Percentiles rank a stretch among this genome's conserved stretches.
phyloP scores from a whole-genome alignment of 345 rosid species.

The Gossypium rotundifolium region DNA sequence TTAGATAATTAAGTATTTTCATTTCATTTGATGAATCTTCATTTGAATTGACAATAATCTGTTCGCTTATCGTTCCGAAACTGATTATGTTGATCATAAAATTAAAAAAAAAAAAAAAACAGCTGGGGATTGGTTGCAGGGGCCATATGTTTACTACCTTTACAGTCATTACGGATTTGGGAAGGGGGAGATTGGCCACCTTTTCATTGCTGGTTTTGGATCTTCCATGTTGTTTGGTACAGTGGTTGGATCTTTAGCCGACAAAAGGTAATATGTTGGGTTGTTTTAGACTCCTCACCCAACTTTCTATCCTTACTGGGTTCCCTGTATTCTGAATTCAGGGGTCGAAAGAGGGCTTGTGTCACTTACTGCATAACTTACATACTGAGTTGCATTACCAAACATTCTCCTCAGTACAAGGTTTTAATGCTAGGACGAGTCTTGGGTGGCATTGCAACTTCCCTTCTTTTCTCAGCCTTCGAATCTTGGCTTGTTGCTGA shows the following conservation, averaged over 20 bases:
- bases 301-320: background rate
- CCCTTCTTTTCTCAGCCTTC: constrained; percentile 67
- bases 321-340: constrained; percentile 10
- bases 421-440: constrained; percentile 66
- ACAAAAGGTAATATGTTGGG: constrained; percentile 45
- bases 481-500: constrained; percentile 89
- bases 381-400: constrained; percentile 66
- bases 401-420: constrained; percentile 68
- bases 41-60: background rate
- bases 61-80: background rate
- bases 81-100: background rate
- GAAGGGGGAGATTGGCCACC: constrained; percentile 66
- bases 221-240: constrained; percentile 82
- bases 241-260: constrained; percentile 73
- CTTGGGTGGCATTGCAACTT: constrained; percentile 73
- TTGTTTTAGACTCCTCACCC: background rate
- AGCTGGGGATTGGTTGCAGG: constrained; percentile 75
- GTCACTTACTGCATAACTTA: constrained; percentile 66
- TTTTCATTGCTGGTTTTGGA: constrained; percentile 74
- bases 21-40: background rate
- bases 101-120: background rate
- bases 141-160: constrained; percentile 69
- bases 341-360: constrained; percentile 72
- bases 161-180: constrained; percentile 64
- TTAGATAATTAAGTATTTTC: background rate